These are phyloP conservation scores for Geotrichum candidum DNA, from an alignment of 1,139 yeast species.

Conservation along the genomic window DNA sequence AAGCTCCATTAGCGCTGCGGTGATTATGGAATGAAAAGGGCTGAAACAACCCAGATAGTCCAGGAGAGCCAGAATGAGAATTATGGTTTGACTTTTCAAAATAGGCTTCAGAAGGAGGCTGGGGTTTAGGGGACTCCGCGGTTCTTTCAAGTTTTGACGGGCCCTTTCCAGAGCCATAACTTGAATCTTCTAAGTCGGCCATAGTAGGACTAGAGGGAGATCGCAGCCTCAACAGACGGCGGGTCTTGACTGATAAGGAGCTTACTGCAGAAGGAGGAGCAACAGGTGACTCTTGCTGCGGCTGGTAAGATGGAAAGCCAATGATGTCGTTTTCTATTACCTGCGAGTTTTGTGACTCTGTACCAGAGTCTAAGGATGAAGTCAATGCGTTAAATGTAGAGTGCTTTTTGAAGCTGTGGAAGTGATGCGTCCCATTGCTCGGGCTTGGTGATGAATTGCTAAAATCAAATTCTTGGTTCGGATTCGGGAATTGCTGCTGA, in stretches of 20 bases:
- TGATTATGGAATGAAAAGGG: conserved; percentile 18
- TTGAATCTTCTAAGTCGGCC: conserved; percentile 8
- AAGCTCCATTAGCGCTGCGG: background rate
- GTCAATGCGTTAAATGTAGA: background rate
- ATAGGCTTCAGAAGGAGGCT: conserved; percentile 32
- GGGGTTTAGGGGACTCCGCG: background rate
- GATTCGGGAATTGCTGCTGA: background rate
- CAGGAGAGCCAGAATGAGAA: conserved; percentile 48
- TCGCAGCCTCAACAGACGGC: conserved; percentile 35
- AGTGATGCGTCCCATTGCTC: background rate
- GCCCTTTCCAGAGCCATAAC: background rate
- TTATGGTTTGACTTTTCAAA: conserved; percentile 40
- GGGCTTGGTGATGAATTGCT: background rate
- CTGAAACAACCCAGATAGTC: conserved; percentile 29
- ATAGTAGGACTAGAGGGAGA: conserved; percentile 37
- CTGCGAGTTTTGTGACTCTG: background rate
- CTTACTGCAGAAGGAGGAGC: background rate
- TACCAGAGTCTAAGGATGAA: background rate
- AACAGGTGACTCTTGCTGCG: background rate
- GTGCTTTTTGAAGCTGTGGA: background rate
- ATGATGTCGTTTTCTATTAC: conserved; percentile 12
- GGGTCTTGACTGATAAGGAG: conserved; percentile 15
- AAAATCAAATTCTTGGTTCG: background rate
- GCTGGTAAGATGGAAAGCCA: conserved; percentile 11
- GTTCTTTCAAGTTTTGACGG: background rate